A percentile compares a stretch with the other conserved stretches of the same genome.
These are phyloP conservation scores for Nidula niveotomentosa DNA, from an alignment of 1,284 basidiomycete species.

Conservation along the genomic window DNA sequence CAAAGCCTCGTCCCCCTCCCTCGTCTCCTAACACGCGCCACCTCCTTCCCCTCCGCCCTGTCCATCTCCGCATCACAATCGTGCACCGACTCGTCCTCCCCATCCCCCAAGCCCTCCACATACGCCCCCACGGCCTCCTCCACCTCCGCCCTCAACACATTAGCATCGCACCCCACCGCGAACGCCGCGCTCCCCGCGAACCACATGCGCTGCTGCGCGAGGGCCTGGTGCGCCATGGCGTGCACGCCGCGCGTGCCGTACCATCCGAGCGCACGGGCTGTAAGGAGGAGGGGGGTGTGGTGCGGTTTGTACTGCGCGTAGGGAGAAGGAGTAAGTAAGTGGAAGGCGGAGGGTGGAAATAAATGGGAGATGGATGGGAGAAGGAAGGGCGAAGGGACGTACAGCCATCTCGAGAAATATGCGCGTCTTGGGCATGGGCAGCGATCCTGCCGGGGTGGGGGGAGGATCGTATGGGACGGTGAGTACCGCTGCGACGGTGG, in stretches of 20 bases:
- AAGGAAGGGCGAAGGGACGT: conserved; percentile 3
- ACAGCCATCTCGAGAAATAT: conserved; percentile 34
- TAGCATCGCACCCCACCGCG: conserved; percentile 11
- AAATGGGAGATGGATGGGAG: background rate
- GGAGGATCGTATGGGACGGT: conserved; percentile 20
- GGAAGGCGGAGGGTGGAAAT: background rate
- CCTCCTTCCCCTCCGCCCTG: background rate
- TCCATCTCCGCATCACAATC: background rate
- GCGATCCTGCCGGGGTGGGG: conserved; percentile 3
- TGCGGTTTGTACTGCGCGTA: conserved; percentile 23
- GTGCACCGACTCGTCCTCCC: background rate
- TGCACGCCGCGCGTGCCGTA: conserved; percentile 22
- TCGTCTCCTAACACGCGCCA: background rate
- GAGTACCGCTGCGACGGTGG: conserved; percentile 21
- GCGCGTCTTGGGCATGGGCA: conserved; percentile 22
- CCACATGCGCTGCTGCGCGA: conserved; percentile 22
- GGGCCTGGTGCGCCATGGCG: conserved; percentile 18
- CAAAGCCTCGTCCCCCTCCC: too few species aligned
- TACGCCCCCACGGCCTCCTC: background rate
- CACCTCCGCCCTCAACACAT: background rate
- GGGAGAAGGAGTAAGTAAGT: background rate
- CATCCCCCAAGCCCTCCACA: background rate
- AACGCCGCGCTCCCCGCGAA: conserved; percentile 10
- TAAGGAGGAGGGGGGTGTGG: conserved; percentile 23
- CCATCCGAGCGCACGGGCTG: conserved; percentile 30